Conservation (phyloP, 371 early-diverging fungal species). For the Mucor irregularis region DNA sequence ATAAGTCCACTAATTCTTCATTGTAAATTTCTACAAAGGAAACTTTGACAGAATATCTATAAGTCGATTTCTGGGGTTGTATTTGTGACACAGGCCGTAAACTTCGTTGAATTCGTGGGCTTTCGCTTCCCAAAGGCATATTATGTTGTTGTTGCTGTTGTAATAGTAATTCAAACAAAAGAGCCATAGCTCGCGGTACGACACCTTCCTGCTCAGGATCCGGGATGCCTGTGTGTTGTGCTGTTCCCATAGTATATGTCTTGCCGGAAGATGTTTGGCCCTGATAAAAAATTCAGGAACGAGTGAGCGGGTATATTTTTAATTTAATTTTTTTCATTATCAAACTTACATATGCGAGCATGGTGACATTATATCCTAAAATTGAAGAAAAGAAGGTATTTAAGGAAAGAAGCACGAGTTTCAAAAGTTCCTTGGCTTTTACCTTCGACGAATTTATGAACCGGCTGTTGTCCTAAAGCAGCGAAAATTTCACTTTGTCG, state of each 20-base stretch:
- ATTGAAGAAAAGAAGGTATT: not conserved
- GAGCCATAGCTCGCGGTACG: constrained; percentile 86
- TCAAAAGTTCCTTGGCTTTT: not conserved
- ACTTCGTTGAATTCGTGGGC: constrained; percentile 3
- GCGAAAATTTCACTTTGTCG: constrained; percentile 44
- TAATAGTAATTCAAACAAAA: constrained; percentile 67
- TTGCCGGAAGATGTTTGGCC: constrained; percentile 96
- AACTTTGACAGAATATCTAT: constrained; percentile 54
- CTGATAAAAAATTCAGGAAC: constrained; percentile 16
- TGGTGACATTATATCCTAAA: constrained; percentile 91
- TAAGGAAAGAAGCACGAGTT: not conserved
- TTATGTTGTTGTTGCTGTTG: constrained; percentile 30
- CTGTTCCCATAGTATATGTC: constrained; percentile 98
- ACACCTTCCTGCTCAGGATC: constrained; percentile 73
- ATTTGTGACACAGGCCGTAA: constrained; percentile 11
- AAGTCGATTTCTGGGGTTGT: constrained; percentile 7
- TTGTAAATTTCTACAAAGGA: constrained; percentile 97
- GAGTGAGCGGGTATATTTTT: constrained; percentile 14
- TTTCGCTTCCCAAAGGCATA: no score
- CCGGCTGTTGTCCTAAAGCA: constrained; percentile 34
- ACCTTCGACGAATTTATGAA: constrained; percentile 52
- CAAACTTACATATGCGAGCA: constrained; percentile 95
- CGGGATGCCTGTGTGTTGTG: constrained; percentile 64
- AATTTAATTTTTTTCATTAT: constrained; percentile 83
- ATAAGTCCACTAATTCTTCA: constrained; percentile 90